These are phyloP conservation scores for Phytophthora sp. DNA, from an alignment of 352 stramenopile genomes.

Conservation along the genomic window DNA sequence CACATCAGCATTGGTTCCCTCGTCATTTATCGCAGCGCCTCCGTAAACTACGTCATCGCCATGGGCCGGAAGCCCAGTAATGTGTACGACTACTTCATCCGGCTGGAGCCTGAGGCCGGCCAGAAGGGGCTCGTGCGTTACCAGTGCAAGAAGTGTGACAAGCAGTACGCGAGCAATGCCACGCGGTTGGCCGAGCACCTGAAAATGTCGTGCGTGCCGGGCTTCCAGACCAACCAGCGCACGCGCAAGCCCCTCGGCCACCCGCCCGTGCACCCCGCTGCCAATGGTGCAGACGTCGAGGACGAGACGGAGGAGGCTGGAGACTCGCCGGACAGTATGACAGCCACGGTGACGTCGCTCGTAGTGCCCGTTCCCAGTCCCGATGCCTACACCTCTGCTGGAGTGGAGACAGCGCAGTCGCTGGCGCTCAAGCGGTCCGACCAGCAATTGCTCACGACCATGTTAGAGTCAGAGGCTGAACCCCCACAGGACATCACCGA, in stretches of 20 bases:
- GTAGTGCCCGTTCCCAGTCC: slow-evolving; percentile 29
- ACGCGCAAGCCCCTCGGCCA: neutral
- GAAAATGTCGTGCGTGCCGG: slow-evolving; percentile 69
- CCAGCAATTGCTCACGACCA: slow-evolving; percentile 60
- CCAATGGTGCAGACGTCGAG: slow-evolving; percentile 9
- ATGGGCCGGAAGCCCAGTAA: slow-evolving; percentile 87
- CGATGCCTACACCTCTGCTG: slow-evolving; percentile 11
- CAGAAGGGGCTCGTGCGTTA: slow-evolving; percentile 82
- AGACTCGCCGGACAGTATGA: slow-evolving; percentile 8
- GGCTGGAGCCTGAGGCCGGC: slow-evolving; percentile 65
- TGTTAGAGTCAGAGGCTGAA: slow-evolving; percentile 64
- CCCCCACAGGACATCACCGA: slow-evolving; percentile 27
- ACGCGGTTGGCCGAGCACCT: slow-evolving; percentile 83
- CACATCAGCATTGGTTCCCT: too few species aligned
- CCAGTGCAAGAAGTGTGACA: slow-evolving; percentile 89
- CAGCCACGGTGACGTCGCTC: slow-evolving; percentile 27
- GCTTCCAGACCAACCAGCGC: slow-evolving; percentile 87
- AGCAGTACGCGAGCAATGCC: slow-evolving; percentile 87
- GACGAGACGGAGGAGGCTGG: slow-evolving; percentile 3
- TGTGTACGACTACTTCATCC: slow-evolving; percentile 87
- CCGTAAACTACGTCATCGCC: slow-evolving; percentile 17
- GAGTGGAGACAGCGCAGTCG: slow-evolving; percentile 21
- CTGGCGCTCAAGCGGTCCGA: slow-evolving; percentile 57
- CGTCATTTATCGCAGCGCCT: too few species aligned
- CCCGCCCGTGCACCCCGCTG: neutral